phyloP scores from a whole-genome alignment of 345 rosid species.

The Erucastrum elatum region DNA sequence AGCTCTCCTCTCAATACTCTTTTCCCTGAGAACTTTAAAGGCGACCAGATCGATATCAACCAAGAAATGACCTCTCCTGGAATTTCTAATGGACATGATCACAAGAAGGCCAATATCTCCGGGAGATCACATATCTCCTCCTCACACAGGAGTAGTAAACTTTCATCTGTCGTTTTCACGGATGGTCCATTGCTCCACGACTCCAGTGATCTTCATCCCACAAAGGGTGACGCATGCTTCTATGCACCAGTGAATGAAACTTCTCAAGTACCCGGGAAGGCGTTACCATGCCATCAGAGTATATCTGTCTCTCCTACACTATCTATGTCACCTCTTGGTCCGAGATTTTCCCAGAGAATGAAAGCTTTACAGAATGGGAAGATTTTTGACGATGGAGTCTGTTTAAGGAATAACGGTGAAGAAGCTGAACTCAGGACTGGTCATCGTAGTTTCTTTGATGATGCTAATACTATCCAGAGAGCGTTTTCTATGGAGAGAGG shows the following conservation, averaged over 20 bases:
- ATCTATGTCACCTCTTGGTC: constrained; percentile 85
- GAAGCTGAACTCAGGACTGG: constrained; percentile 43
- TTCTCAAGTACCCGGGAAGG: constrained; percentile 39
- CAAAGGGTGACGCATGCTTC: constrained; percentile 24
- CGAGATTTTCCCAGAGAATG: constrained; percentile 57
- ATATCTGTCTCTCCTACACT: constrained; percentile 57
- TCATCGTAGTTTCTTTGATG: constrained; percentile 58
- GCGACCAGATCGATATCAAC: constrained; percentile 52
- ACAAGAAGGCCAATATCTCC: constrained; percentile 67
- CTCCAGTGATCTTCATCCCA: constrained; percentile 21
- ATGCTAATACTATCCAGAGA: constrained; percentile 46
- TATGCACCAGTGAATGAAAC: constrained; percentile 38
- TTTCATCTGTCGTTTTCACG: constrained; percentile 47
- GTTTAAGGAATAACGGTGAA: constrained; percentile 36
- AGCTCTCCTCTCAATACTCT: constrained; percentile 62
- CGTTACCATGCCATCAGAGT: constrained; percentile 37
- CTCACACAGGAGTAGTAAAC: constrained; percentile 32
- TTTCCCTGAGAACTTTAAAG: constrained; percentile 51
- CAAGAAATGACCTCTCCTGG: constrained; percentile 41
- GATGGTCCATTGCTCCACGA: constrained; percentile 75
- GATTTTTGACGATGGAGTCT: constrained; percentile 32
- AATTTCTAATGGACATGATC: constrained; percentile 46
- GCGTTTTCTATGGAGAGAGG: constrained; percentile 55
- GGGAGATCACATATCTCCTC: constrained; percentile 29
- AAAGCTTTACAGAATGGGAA: constrained; percentile 41